A percentile compares a stretch with the other conserved stretches of the same genome.
Evolutionary conservation across 2,329 filamentous ascomycete species (phyloP).

Genomic region (Dactylella cylindrospora): DNA sequence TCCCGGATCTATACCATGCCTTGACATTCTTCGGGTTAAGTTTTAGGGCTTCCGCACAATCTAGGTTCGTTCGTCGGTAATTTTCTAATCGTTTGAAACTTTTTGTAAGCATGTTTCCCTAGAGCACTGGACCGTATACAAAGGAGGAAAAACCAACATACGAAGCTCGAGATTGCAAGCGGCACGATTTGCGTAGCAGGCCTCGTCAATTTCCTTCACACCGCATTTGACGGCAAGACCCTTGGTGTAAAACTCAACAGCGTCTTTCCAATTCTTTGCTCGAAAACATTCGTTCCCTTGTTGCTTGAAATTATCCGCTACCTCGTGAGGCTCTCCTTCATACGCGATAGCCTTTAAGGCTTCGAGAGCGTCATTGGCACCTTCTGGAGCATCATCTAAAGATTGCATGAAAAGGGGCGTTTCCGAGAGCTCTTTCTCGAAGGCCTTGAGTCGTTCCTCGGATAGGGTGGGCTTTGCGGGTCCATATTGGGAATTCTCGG

Average conservation of each 20-base stretch:
- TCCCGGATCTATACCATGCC: conserved; percentile 81
- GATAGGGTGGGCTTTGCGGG: background rate
- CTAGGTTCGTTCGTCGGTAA: conserved; percentile 79
- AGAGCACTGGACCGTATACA: background rate
- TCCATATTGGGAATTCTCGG: conserved; percentile 7
- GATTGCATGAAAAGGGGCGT: conserved; percentile 94
- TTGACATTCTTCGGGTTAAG: conserved; percentile 82
- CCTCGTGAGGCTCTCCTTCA: conserved; percentile 83
- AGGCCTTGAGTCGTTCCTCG: background rate
- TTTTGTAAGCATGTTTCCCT: conserved; percentile 11
- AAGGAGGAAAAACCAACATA: conserved; percentile 52
- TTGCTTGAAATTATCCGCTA: conserved; percentile 74
- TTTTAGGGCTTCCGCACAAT: conserved; percentile 76
- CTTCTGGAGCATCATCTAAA: conserved; percentile 76
- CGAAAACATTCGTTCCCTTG: conserved; percentile 88
- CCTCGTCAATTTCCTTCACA: conserved; percentile 64
- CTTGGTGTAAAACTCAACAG: conserved; percentile 87
- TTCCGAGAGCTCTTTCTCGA: conserved; percentile 48
- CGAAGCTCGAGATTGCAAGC: conserved; percentile 83
- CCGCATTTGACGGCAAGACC: conserved; percentile 68
- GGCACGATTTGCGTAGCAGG: conserved; percentile 81
- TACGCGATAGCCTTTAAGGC: conserved; percentile 88
- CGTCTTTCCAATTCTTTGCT: conserved; percentile 73
- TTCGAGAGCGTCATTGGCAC: conserved; percentile 59
- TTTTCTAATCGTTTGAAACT: conserved; percentile 62